Evolutionary conservation across 495 filamentous ascomycete genomes (phyloP).

Genomic region (Parathielavia hyrcaniae): DNA sequence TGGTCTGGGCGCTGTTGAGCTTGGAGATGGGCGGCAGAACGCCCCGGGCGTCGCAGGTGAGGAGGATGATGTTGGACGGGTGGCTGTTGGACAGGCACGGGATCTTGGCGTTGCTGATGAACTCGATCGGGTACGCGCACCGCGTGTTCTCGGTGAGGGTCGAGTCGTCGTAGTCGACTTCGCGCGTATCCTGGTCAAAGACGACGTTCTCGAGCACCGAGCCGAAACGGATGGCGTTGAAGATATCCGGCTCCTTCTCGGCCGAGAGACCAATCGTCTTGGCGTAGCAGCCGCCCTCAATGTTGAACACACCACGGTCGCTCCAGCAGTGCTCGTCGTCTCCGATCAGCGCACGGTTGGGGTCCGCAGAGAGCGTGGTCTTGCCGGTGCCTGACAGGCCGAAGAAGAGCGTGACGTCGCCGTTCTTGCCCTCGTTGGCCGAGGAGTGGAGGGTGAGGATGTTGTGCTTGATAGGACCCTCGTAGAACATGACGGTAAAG

Average conservation of each 20-base stretch:
- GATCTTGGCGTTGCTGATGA: constrained; percentile 97
- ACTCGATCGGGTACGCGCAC: constrained; percentile 98
- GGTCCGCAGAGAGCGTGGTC: constrained; percentile 95
- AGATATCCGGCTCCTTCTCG: constrained; percentile 99
- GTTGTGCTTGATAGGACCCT: constrained; percentile 99
- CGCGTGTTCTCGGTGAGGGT: constrained; percentile 98
- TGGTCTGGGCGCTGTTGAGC: constrained; percentile 89
- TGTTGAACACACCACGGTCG: constrained; percentile 96
- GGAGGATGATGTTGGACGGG: constrained; percentile 93
- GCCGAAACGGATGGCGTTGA: constrained; percentile 90
- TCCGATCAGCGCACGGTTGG: constrained; percentile 91
- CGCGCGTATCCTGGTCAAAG: constrained; percentile 82
- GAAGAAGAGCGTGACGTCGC: constrained; percentile 98
- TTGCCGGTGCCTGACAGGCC: constrained; percentile 97
- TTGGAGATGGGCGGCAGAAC: constrained; percentile 98
- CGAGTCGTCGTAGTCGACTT: constrained; percentile 89
- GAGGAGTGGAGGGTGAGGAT: constrained; percentile 96
- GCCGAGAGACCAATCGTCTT: constrained; percentile 97
- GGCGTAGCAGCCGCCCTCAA: constrained; percentile 98
- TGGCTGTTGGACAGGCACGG: constrained; percentile 82
- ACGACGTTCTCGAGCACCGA: constrained; percentile 98
- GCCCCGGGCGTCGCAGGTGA: constrained; percentile 96
- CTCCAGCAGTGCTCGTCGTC: constrained; percentile 99
- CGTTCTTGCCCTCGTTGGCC: constrained; percentile 86
- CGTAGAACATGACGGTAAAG: constrained; percentile 99